These are phyloP conservation scores for Westerdykella sp. DNA, from an alignment of 2,329 filamentous ascomycete genomes.

Conservation along the genomic window DNA sequence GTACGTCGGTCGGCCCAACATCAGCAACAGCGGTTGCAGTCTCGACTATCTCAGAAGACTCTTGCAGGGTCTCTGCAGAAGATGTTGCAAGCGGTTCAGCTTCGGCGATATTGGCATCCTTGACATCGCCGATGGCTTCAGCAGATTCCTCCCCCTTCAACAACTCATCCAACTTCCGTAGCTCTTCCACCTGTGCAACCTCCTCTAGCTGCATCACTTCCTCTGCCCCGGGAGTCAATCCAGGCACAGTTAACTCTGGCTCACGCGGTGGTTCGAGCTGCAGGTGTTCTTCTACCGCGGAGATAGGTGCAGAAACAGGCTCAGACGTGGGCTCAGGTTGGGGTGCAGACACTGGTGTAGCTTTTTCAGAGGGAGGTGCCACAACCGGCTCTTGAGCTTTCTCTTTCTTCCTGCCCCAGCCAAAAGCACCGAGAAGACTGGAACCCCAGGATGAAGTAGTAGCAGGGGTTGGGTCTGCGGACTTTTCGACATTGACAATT, in stretches of 20 bases:
- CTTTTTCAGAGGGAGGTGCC: too few species aligned
- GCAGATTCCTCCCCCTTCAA: too few species aligned
- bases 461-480: constrained; percentile 5
- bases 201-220: constrained; percentile 3
- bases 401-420: constrained; percentile 28
- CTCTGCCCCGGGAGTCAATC: neutral
- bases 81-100: too few species aligned
- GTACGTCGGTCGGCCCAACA: too few species aligned
- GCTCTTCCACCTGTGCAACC: neutral
- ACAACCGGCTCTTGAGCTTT: neutral
- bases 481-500: neutral
- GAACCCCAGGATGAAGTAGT: constrained; percentile 17
- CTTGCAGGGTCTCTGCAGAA: too few species aligned
- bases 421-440: constrained; percentile 25
- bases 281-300: neutral
- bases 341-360: neutral
- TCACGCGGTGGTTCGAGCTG: neutral
- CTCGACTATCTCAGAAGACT: too few species aligned
- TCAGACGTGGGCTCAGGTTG: neutral
- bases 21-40: too few species aligned
- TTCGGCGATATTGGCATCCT: too few species aligned
- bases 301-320: too few species aligned
- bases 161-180: too few species aligned
- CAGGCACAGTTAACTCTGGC: too few species aligned
- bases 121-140: too few species aligned